A percentile compares a stretch with the other conserved stretches of the same genome.
Evolutionary conservation across 371 early-diverging fungal genomes (phyloP).

Genomic region (Saksenaea vasiformis): DNA sequence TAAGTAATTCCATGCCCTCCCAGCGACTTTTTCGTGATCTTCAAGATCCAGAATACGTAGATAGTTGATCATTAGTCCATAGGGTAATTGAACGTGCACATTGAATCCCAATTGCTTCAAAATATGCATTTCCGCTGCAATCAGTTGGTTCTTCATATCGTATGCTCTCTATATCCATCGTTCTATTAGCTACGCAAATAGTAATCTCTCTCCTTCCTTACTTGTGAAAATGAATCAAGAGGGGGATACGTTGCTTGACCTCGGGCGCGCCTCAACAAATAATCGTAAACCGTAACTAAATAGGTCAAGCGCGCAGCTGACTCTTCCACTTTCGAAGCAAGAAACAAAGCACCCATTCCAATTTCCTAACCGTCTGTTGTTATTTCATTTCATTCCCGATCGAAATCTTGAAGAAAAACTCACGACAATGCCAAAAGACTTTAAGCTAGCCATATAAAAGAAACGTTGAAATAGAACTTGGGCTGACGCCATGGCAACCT

Average conservation of each 20-base stretch:
- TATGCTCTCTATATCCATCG: constrained; percentile 60
- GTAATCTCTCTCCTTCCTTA: constrained; percentile 16
- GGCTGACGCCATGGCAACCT: constrained; percentile 94
- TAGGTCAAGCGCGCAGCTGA: constrained; percentile 72
- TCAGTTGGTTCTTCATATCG: constrained; percentile 74
- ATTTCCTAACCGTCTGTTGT: constrained; percentile 58
- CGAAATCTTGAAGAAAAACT: constrained; percentile 9
- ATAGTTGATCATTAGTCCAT: constrained; percentile 93
- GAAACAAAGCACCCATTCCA: constrained; percentile 83
- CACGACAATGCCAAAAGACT: constrained; percentile 72
- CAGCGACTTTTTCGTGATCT: constrained; percentile 70
- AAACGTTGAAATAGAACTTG: constrained; percentile 93
- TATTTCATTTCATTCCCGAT: not conserved
- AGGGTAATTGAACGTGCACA: constrained; percentile 94
- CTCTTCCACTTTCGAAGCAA: constrained; percentile 93
- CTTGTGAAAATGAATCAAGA: constrained; percentile 64
- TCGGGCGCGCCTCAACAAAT: constrained; percentile 62
- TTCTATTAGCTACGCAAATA: not conserved
- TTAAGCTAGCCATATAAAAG: constrained; percentile 80
- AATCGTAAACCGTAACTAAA: constrained; percentile 78
- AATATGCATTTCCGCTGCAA: constrained; percentile 86
- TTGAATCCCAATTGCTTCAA: constrained; percentile 88
- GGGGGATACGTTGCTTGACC: constrained; percentile 50
- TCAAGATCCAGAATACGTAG: constrained; percentile 79
- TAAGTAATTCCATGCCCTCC: constrained; percentile 87